Percentiles rank a stretch among this genome's conserved stretches.
phyloP scores from a whole-genome alignment of 2,329 filamentous ascomycete genomes.

The Exophiala dermatitidis region DNA sequence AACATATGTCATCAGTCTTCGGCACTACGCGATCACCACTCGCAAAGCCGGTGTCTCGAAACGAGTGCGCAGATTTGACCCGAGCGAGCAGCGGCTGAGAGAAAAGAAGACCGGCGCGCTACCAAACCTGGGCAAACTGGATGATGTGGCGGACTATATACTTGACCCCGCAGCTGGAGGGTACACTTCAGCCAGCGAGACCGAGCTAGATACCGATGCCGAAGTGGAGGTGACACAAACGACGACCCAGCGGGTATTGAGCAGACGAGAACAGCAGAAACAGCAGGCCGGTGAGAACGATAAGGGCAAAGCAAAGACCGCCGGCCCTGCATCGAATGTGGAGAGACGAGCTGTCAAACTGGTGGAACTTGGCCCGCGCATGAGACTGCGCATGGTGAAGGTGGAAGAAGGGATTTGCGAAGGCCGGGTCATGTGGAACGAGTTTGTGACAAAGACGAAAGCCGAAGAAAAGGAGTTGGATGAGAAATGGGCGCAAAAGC shows the following conservation, averaged over 20 bases:
- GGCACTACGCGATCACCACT: conserved; percentile 93
- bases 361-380: conserved; percentile 81
- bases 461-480: conserved; percentile 73
- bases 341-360: conserved; percentile 86
- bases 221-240: conserved; percentile 75
- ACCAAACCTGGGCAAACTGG: conserved; percentile 81
- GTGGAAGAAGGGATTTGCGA: conserved; percentile 89
- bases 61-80: conserved; percentile 72
- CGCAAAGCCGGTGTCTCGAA: conserved; percentile 78
- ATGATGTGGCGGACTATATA: conserved; percentile 92
- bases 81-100: conserved; percentile 69
- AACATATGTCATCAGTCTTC: conserved; percentile 74
- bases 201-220: conserved; percentile 86
- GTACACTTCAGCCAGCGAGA: conserved; percentile 89
- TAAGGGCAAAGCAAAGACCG: conserved; percentile 38
- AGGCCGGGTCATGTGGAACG: conserved; percentile 95
- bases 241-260: conserved; percentile 48
- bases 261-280: conserved; percentile 45
- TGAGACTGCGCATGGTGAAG: conserved; percentile 85
- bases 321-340: conserved; percentile 45
- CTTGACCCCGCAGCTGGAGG: conserved; percentile 71
- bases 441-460: conserved; percentile 78
- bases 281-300: conserved; percentile 28
- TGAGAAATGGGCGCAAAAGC: conserved; percentile 69
- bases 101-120: conserved; percentile 55